Conservation (phyloP, 2,329 filamentous ascomycete genomes). For the Fusarium coffeatum region DNA sequence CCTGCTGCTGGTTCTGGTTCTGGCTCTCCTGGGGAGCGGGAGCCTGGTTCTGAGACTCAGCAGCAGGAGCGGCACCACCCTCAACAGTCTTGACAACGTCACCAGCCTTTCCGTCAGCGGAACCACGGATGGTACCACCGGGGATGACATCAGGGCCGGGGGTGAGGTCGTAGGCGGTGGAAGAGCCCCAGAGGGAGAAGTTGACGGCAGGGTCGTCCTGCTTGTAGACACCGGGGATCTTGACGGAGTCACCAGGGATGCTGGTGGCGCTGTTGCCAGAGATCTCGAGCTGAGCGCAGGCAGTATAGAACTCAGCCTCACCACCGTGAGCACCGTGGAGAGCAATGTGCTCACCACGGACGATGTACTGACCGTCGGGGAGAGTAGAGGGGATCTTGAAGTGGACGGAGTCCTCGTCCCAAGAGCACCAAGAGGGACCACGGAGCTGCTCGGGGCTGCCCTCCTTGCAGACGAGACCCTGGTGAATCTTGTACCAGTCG, state of each 20-base stretch:
- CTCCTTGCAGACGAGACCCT: conserved; percentile 18
- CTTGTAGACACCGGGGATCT: conserved; percentile 24
- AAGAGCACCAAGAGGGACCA: conserved; percentile 20
- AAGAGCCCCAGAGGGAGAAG: conserved; percentile 15
- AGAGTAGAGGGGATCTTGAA: conserved; percentile 25
- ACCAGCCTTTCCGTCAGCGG: conserved; percentile 1
- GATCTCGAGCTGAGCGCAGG: conserved; percentile 35
- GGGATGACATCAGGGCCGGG: conserved; percentile 19
- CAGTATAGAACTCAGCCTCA: conserved; percentile 38
- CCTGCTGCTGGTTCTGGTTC: conserved; percentile 1
- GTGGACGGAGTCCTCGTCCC: conserved; percentile 19
- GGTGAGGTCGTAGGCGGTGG: conserved; percentile 13
- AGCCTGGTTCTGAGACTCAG: neutral
- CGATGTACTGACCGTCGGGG: conserved; percentile 24
- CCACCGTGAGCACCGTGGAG: conserved; percentile 36
- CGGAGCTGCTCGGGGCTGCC: conserved; percentile 13
- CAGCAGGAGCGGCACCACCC: conserved; percentile 3
- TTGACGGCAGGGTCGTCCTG: conserved; percentile 20
- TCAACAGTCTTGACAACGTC: conserved; percentile 15
- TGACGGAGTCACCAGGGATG: conserved; percentile 18
- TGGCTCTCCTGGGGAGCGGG: neutral
- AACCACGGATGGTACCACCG: conserved; percentile 22
- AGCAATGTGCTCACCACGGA: conserved; percentile 38
- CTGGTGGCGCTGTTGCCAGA: conserved; percentile 19
- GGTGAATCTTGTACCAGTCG: conserved; percentile 24